Conservation (phyloP, 2,329 filamentous ascomycete genomes). For the Hypoxylon sp. region DNA sequence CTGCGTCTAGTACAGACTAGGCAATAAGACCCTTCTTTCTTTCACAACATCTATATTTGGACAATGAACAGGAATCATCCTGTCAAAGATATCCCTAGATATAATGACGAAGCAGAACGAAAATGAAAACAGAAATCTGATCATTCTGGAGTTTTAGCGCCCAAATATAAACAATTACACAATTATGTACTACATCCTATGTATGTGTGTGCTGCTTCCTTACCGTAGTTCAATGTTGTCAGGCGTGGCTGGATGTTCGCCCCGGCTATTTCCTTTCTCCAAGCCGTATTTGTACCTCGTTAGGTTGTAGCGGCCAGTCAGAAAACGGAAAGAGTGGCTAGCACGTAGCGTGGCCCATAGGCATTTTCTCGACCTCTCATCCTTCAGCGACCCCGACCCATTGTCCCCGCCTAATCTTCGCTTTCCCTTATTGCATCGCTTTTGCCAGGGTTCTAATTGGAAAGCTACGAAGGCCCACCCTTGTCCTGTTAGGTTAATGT, state of each 20-base stretch:
- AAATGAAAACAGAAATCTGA: neutral
- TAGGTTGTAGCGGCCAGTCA: constrained; percentile 39
- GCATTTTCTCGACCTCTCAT: constrained; percentile 34
- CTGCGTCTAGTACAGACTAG: constrained; percentile 30
- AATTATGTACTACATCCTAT: constrained; percentile 2
- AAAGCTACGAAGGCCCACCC: constrained; percentile 33
- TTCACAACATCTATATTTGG: constrained; percentile 20
- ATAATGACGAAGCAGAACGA: constrained; percentile 4
- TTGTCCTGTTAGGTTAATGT: constrained; percentile 37
- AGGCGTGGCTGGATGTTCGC: constrained; percentile 30
- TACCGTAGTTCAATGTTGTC: constrained; percentile 19
- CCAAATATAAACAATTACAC: constrained; percentile 33
- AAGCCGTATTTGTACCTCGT: constrained; percentile 21
- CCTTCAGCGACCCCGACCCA: constrained; percentile 38
- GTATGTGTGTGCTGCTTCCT: neutral
- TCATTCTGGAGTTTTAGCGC: constrained; percentile 35
- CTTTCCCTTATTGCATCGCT: constrained; percentile 43
- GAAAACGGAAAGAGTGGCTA: constrained; percentile 40
- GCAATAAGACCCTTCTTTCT: constrained; percentile 30
- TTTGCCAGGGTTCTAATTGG: constrained; percentile 43
- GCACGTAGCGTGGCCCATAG: constrained; percentile 37
- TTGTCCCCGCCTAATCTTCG: constrained; percentile 45
- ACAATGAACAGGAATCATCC: constrained; percentile 12
- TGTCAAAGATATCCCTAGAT: constrained; percentile 7
- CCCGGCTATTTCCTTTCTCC: constrained; percentile 43